Base-by-base conservation (phyloP, 306 rosid genomes). In the Mimosa bimucronata region DNA sequence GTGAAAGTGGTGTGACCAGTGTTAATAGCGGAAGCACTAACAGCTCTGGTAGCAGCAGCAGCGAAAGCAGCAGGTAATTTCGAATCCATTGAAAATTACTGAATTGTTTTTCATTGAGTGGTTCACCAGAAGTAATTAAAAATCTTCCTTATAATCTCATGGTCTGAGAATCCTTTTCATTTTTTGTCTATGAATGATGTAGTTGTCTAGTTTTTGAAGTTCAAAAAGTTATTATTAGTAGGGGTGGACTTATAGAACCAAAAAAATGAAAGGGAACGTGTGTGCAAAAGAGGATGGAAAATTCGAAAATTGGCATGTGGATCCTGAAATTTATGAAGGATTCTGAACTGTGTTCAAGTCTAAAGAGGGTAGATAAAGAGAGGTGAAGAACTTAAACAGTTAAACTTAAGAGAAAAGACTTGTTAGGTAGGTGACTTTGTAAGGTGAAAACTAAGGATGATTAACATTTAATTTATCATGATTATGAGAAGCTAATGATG, bases 21-120 rank as follows among this genome's bases (percentile, higher is more conserved):
- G 40, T 83, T 41, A 85, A 79, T 9, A 87, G 90, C 44, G 89
- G 88, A 60, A 92, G 98, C 84, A 74, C 38, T 58, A 87, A 86
- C 73, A 90, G 97, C 83, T 88, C 84, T 14, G 77, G 83, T 9
- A 86, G 95, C 65, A 82, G 85, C 46, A 87, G 86, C 14, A 81
- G 71, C 25, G 82, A 48, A 37, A 84, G 89, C 75, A 79, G 87
- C 90, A 92, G 98, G 97, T 91, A 81, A 74, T 42, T 9, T 15
- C 1, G 11, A 48, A 68, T 13, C 14, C 6, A 19, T 60, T 29
- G 31, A 64, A 64, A 64, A 30, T 30, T 12, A 28, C 34, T 11
- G 0, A 26, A 12, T 13, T 57, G 29, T 23, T 10, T 57, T 3
- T 9, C n/a, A 52, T 52, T 5, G 58, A 16, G 55, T 48, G 55